Base-by-base conservation (phyloP, 306 rosid genomes). In the Myrica gale region DNA sequence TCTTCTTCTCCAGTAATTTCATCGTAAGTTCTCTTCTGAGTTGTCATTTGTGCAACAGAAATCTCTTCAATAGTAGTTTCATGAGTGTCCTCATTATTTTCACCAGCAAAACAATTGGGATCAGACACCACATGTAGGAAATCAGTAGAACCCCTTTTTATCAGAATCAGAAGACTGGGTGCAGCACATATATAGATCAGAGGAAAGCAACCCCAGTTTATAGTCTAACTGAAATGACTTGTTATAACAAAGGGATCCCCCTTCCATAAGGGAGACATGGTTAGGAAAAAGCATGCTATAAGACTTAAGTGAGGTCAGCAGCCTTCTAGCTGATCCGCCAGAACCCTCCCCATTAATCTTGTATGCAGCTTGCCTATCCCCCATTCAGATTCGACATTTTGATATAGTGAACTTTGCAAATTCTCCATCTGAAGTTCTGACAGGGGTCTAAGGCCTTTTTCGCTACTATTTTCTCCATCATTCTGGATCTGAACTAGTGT, bases 261-360 rank as follows among this genome's bases (percentile, higher is more conserved):
- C 54, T 71, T 77, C 77, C 50, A 77, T 46, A 71, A 63, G 46
- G 52, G 67, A 20, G 77, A 41, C 44, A 45, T 44, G 56, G 19
- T 58, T 81, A 26, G 89, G 91, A 32, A 50, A 15, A 76, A 84
- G 74, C 58, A 79, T 89, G 83, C 92, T 88, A 60, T 81, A 87
- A 72, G 77, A 82, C 87, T 80, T 81, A 23, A 91, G 96, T 67
- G 96, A 83, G 78, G 78, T 71, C 44, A 77, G 54, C 68, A 71
- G 81, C 75, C 85, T 83, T 51, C 74, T 72, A 54, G 77, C 74
- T 61, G 74, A 26, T 56, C 79, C 72, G 75, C 79, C 74, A 79
- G 76, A 74, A 83, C 77, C 83, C 72, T 79, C 82, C 50, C 55
- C 52, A 70, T 76, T 80, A 70, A 73, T 77, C 62, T 42, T 44